These are phyloP conservation scores for Amylostereum chailletii DNA, from an alignment of 1,284 basidiomycete species.

Conservation along the genomic window DNA sequence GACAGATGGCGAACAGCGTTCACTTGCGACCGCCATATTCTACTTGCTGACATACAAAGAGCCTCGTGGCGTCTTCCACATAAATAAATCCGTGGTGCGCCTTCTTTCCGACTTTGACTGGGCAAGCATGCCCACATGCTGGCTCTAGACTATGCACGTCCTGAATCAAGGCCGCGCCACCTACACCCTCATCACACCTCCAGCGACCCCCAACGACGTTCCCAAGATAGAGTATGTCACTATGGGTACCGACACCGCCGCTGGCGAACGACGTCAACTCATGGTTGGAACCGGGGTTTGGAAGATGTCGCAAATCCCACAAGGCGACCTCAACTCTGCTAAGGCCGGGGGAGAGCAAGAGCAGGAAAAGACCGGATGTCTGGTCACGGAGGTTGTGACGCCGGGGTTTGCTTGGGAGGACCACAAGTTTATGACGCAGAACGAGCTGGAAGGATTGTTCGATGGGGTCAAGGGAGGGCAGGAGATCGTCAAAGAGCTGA, in stretches of 20 bases:
- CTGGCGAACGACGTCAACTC: conserved; percentile 34
- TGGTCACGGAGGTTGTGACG: conserved; percentile 42
- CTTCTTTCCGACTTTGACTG: neutral
- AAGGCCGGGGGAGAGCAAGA: conserved; percentile 10
- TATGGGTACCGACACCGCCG: conserved; percentile 29
- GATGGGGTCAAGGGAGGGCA: conserved; percentile 14
- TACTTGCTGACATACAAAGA: conserved; percentile 34
- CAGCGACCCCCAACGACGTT: conserved; percentile 11
- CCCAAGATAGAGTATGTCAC: conserved; percentile 13
- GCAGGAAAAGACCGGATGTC: conserved; percentile 23
- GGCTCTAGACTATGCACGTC: conserved; percentile 37
- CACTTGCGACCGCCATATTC: conserved; percentile 34
- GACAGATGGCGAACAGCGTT: conserved; percentile 20
- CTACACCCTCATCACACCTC: conserved; percentile 35
- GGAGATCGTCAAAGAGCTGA: conserved; percentile 9
- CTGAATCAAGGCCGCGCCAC: conserved; percentile 38
- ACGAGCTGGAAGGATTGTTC: conserved; percentile 24
- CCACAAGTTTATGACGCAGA: conserved; percentile 29
- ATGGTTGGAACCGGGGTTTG: conserved; percentile 40
- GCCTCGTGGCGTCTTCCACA: conserved; percentile 32
- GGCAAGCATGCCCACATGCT: neutral
- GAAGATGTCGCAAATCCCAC: conserved; percentile 38
- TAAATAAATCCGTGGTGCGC: conserved; percentile 36
- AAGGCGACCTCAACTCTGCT: conserved; percentile 23
- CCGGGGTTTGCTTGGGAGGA: conserved; percentile 43